Base-by-base conservation (phyloP, 169 alveolate species). In the Eimeria praecox region DNA sequence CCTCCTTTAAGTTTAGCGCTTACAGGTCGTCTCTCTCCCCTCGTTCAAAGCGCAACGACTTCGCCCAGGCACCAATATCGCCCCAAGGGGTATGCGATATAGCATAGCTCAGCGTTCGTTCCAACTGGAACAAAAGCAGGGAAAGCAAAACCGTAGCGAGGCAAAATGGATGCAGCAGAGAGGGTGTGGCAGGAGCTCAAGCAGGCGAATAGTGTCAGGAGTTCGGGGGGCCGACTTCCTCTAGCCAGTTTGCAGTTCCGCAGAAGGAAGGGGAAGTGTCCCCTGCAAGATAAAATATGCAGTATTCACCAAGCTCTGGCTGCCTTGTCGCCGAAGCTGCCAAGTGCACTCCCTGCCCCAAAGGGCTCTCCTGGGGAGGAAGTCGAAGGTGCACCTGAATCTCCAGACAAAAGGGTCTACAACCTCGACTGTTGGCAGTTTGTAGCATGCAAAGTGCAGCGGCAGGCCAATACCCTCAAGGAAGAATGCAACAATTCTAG, bases 231-330 rank as follows among this genome's bases (percentile, higher is more conserved):
- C 46, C 30, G 66, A 9, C 64, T 8, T 27, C 59, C 93, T 22
- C 64, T 87, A 33, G 38, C 93, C 40, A 56, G 93, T 59, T 87
- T 87, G 52, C 93, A 87, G 83, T 38, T 59, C 40, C 93, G 83
- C 59, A 59, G 42, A 44, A 71, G 4, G 40, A 62, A 42, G 10
- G 22, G 33, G 20, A 38, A 40, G 1, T 2, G 80, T 14, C 46
- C 30, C 52, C 1, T 49, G 59, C 93, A 59, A 12, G 44, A 16
- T 33, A 87, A 62, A 62, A 22, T 30, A 2, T 22, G 0, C 52
- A 62, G 9, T 14, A 20, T 38, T 24, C 40, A 87, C 49, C 71
- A 8, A 54, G 20, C 38, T n/a, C 44, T 38, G 44, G 71, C 30
- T 49, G 56, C 33, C 12, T 27, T 33, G 35, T 24, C 71, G 56